A percentile compares a stretch with the other conserved stretches of the same genome.
These are phyloP conservation scores for Fusarium paranaense DNA, from an alignment of 2,329 filamentous ascomycete genomes.

Conservation along the genomic window DNA sequence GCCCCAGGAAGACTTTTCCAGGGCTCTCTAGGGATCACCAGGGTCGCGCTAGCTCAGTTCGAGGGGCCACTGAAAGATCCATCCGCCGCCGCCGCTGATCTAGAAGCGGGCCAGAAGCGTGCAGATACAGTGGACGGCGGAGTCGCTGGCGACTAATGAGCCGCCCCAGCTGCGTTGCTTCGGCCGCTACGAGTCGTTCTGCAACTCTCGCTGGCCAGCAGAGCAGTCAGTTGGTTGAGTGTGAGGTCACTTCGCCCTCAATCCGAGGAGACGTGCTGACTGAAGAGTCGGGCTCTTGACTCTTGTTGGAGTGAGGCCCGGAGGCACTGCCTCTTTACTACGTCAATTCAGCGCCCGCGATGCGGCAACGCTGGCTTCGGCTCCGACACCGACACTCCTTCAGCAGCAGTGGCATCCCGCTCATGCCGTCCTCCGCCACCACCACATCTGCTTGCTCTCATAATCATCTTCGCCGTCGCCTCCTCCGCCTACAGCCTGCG, in stretches of 20 bases:
- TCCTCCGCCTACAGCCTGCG: not conserved
- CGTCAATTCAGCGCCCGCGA: constrained; percentile 5
- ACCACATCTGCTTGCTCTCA: not conserved
- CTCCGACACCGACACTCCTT: constrained; percentile 4
- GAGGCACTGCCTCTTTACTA: not conserved
- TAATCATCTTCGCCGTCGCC: not conserved
- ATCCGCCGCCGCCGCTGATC: constrained; percentile 45
- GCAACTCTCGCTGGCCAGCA: constrained; percentile 32
- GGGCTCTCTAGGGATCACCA: constrained; percentile 30
- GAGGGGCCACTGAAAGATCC: constrained; percentile 34
- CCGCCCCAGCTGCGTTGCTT: constrained; percentile 38
- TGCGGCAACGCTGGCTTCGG: constrained; percentile 11
- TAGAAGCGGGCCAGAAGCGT: constrained; percentile 48
- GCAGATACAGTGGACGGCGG: constrained; percentile 34
- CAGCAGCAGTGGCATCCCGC: constrained; percentile 6
- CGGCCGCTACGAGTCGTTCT: constrained; percentile 42
- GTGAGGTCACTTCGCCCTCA: constrained; percentile 28
- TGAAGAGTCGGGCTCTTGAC: constrained; percentile 9
- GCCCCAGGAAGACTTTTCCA: constrained; percentile 16
- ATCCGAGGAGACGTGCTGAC: not conserved
- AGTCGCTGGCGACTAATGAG: constrained; percentile 43
- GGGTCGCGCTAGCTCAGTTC: constrained; percentile 26
- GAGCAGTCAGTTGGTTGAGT: constrained; percentile 3
- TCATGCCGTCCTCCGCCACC: constrained; percentile 7
- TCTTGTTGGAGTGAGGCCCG: constrained; percentile 22